Conservation (phyloP, 1,284 basidiomycete genomes). For the Stereum hirsutum region DNA sequence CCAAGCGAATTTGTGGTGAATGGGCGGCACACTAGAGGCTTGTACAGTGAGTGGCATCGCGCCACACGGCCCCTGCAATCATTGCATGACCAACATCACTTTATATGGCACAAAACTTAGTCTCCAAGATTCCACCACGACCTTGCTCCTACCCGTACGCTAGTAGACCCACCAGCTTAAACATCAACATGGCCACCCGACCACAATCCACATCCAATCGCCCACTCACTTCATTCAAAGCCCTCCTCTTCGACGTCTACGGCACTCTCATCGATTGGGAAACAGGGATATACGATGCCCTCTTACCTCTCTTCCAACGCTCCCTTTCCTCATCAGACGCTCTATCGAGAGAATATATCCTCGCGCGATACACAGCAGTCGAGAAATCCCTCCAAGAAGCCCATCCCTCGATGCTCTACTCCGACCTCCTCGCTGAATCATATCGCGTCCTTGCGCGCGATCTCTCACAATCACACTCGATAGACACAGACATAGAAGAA, state of each 20-base stretch:
- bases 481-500: conserved; percentile 4
- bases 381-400: conserved; percentile 50
- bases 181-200: too few relatives aligned
- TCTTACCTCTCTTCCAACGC: conserved; percentile 26
- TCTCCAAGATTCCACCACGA: too few relatives aligned
- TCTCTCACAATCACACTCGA: conserved; percentile 11
- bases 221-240: conserved; percentile 38
- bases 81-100: too few relatives aligned
- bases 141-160: too few relatives aligned
- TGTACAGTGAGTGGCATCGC: too few relatives aligned
- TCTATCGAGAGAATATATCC: too few relatives aligned
- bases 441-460: conserved; percentile 32
- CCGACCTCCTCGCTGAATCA: conserved; percentile 44
- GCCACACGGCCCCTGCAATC: too few relatives aligned
- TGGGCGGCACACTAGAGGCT: too few relatives aligned
- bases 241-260: conserved; percentile 60
- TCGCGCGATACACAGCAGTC: conserved; percentile 39
- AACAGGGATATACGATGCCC: conserved; percentile 43
- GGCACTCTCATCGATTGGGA: conserved; percentile 72
- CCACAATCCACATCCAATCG: too few relatives aligned
- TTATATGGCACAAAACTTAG: too few relatives aligned
- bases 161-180: too few relatives aligned
- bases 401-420: conserved; percentile 50
- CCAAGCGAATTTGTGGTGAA: too few relatives aligned
- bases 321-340: conserved; percentile 12